Base-by-base conservation (phyloP, 2,329 filamentous ascomycete species). In the Aspergillus flavus region DNA sequence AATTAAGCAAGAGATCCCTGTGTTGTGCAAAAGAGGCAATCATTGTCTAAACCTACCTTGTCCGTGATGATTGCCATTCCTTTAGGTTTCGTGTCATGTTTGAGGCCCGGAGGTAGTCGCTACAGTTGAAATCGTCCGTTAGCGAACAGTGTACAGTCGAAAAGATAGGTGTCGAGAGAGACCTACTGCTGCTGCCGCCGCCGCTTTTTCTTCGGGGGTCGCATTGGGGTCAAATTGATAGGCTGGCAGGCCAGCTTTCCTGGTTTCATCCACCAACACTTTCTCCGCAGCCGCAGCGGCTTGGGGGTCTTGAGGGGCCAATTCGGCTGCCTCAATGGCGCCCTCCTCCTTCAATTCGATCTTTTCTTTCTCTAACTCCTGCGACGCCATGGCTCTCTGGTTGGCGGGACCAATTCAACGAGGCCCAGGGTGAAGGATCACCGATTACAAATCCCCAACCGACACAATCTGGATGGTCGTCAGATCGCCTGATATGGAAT, bases 141-240 rank as follows among this genome's bases (percentile, higher is more conserved):
- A 59, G 48, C 43, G 46, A 39, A 21, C 28, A 39, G 48, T n/a
- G 26, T n/a, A 6, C 14, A 21, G 11, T 23, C 10, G 12, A n/a
- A 41, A 19, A 23, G 16, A 53, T 6, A 43, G 21, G 23, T 12
- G 34, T 26, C n/a, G 48, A 14, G 26, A 23, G 6, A 45, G 14
- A 84, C 90, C 72, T 84, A 96, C 93, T 74, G 89, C 86, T 84
- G 86, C 84, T 26, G 91, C 89, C 75, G 94, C 91, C 36, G 90
- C 90, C 65, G 86, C 89, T 83, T 99, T 99, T 78, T 96, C 85
- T 76, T 93, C 92, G 0, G 90, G 85, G 50, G 85, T 89, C 48
- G 93, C 94, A 82, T 97, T 81, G 0, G 95, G 93, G 75, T 99
- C 86, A 80, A 98, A 99, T 66, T 89, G 87, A 76, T 91, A 95